A percentile compares a stretch with the other conserved stretches of the same genome.
These are phyloP conservation scores for Talaromyces sp. DNA, from an alignment of 2,329 filamentous ascomycete species.

Conservation along the genomic window DNA sequence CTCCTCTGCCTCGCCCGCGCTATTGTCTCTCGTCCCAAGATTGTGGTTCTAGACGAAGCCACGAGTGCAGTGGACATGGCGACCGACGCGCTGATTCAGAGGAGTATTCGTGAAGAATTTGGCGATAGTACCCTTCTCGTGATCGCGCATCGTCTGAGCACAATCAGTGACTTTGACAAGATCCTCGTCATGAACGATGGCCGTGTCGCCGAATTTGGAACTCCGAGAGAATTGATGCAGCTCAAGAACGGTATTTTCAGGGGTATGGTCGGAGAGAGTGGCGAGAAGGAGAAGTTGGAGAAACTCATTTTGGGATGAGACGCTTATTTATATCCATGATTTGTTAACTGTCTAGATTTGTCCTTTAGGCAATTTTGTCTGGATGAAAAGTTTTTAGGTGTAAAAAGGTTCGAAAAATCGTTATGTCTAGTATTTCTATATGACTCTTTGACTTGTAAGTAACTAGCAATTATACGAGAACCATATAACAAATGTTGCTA, in stretches of 20 bases:
- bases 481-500: no score
- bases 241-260: constrained; percentile 18
- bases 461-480: not conserved
- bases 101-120: constrained; percentile 68
- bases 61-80: constrained; percentile 72
- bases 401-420: not conserved
- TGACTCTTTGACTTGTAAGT: not conserved
- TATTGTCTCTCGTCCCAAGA: constrained; percentile 66
- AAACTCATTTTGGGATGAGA: constrained; percentile 16
- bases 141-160: constrained; percentile 70
- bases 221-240: constrained; percentile 15
- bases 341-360: not conserved
- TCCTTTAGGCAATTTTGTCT: not conserved
- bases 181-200: constrained; percentile 60
- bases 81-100: constrained; percentile 69
- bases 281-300: constrained; percentile 20
- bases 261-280: constrained; percentile 19
- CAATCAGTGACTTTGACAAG: constrained; percentile 70
- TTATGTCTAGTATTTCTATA: not conserved
- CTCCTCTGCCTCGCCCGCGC: constrained; percentile 72
- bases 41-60: constrained; percentile 75
- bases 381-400: not conserved
- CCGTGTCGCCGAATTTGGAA: constrained; percentile 14
- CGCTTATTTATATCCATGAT: not conserved
- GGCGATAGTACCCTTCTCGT: constrained; percentile 61